Evolutionary conservation across 192 early-diverging fungal species (phyloP), one percentile per base, ranked within the genome.

Genomic region (Backusella morwellensis): DNA sequence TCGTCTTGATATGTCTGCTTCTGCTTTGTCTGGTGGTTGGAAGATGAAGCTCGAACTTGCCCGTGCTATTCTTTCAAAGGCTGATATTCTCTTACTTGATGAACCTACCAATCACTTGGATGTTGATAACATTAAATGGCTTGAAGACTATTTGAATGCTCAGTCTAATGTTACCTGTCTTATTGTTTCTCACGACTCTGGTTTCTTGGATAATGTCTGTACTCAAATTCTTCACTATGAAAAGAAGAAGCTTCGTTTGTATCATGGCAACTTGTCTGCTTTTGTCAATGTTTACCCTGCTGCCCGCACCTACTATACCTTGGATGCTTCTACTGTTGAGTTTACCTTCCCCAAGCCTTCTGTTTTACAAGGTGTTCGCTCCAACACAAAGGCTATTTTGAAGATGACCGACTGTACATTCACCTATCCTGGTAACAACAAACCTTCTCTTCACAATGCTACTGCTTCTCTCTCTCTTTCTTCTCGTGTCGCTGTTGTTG

Each of bases 91-190:
- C 52, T 88, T 98, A 38, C 84, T 98, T 54, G 97, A 98, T 83
- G 96, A 98, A 86, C 97, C 97, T 26, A 98, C 94, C 14, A 95
- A 95, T 81, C 94, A 95, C 81, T 86, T 95, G 90, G 94, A 95
- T 78, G 88, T 92, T 21, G 80, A 73, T 44, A 94, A 93, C 76
- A 87, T 94, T 68, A 89, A 88, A 69, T 95, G 94, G 94, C 77
- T 95, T 3, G 90, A 91, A 75, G 86, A 94, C 40, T 94, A 93
- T 80, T 85, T 95, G 19, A 87, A 84, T 70, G 72, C 81, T 66
- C 87, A 91, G 70, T 88, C 81, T n/a, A 82, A 89, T 32, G 85
- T 94, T 72, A 95, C 93, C 0, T 86, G 81, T 67, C 78, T 95
- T 63, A 90, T 95, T 74, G 92, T 95, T 3, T 94, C 93, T 34